These are phyloP conservation scores for Zalerion maritima DNA, from an alignment of 495 filamentous ascomycete species.

Conservation along the genomic window DNA sequence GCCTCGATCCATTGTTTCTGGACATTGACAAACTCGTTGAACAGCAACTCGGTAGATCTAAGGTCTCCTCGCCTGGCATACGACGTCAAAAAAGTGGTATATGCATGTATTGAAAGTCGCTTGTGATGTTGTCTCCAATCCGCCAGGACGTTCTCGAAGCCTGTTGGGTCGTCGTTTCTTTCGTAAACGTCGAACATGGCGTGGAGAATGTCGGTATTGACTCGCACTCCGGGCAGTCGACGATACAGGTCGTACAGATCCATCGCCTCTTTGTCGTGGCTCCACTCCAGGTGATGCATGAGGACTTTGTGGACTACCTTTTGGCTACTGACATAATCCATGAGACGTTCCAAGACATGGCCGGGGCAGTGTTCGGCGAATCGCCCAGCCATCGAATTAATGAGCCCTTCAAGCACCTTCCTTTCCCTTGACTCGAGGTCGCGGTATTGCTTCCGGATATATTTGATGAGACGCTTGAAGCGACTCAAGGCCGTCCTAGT, in stretches of 20 bases:
- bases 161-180: slow-evolving; percentile 1
- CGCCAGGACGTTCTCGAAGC: slow-evolving; percentile 1
- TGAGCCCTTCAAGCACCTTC: slow-evolving; percentile 12
- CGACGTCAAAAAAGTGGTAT: slow-evolving; percentile 32
- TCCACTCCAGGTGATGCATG: slow-evolving; percentile 12
- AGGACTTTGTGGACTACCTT: slow-evolving; percentile 14
- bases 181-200: slow-evolving; percentile 3
- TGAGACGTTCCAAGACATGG: too few relatives aligned
- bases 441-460: slow-evolving; percentile 10
- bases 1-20: slow-evolving; percentile 23
- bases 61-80: slow-evolving; percentile 42
- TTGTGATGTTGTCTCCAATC: background rate
- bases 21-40: slow-evolving; percentile 31
- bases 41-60: slow-evolving; percentile 34
- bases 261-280: slow-evolving; percentile 10
- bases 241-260: slow-evolving; percentile 23
- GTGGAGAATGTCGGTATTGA: too few relatives aligned
- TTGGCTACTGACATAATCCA: slow-evolving; percentile 10
- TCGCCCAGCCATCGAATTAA: slow-evolving; percentile 14
- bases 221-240: slow-evolving; percentile 10
- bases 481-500: too few relatives aligned
- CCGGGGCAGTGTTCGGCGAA: too few relatives aligned
- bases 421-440: too few relatives aligned
- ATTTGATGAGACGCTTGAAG: too few relatives aligned
- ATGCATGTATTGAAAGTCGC: slow-evolving; percentile 14